A percentile compares a stretch with the other conserved stretches of the same genome.
These are phyloP conservation scores for Aspergillus asperescens DNA, from an alignment of 495 filamentous ascomycete genomes.

Conservation along the genomic window DNA sequence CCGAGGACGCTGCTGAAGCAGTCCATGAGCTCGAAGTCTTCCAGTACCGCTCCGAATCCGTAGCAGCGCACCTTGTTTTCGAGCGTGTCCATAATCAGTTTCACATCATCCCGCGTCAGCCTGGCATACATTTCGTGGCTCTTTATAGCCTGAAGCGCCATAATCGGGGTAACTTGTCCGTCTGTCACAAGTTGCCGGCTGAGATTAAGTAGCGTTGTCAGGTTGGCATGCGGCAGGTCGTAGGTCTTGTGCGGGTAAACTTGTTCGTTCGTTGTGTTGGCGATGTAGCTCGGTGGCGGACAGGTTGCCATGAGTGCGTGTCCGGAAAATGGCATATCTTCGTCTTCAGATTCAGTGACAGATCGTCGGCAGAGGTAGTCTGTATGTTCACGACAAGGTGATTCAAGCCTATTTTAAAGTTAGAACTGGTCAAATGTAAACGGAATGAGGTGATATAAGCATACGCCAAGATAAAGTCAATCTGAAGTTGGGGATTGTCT, in stretches of 20 bases:
- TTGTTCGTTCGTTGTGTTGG: conserved; percentile 36
- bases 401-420: conserved; percentile 61
- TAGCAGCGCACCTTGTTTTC: conserved; percentile 83
- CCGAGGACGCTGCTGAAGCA: conserved; percentile 70
- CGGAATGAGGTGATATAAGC: conserved; percentile 30
- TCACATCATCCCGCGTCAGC: conserved; percentile 64
- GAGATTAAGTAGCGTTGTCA: conserved; percentile 75
- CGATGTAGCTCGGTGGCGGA: conserved; percentile 56
- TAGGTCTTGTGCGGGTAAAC: conserved; percentile 41
- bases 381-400: conserved; percentile 91
- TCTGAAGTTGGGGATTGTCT: conserved; percentile 68
- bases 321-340: conserved; percentile 55
- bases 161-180: conserved; percentile 93
- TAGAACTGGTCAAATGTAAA: conserved; percentile 19
- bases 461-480: conserved; percentile 96
- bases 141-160: conserved; percentile 83
- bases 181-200: conserved; percentile 80
- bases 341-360: conserved; percentile 44
- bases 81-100: conserved; percentile 65
- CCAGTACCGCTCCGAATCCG: conserved; percentile 65
- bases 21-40: conserved; percentile 89
- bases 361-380: conserved; percentile 54
- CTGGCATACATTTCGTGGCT: conserved; percentile 61
- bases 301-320: conserved; percentile 89
- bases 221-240: conserved; percentile 62